Conservation (phyloP, 2,329 filamentous ascomycete species). For the Myriosclerotinia curreyana region DNA sequence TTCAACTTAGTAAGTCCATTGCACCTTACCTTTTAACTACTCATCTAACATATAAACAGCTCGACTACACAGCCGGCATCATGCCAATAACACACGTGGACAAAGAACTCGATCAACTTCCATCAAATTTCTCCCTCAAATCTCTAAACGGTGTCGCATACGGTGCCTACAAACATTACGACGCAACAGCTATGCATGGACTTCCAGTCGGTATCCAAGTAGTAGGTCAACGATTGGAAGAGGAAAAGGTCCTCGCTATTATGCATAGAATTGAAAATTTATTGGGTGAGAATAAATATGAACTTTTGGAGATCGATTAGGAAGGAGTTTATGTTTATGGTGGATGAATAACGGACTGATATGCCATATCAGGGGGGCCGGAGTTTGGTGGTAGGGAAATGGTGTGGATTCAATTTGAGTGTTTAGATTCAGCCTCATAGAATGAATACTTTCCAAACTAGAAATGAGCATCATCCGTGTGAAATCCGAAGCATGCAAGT, state of each 20-base stretch:
- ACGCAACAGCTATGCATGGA: slow-evolving; percentile 79
- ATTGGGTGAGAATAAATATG: slow-evolving; percentile 56
- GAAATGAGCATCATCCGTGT: not conserved
- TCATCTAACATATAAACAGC: slow-evolving; percentile 43
- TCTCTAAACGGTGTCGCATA: slow-evolving; percentile 74
- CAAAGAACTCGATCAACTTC: slow-evolving; percentile 61
- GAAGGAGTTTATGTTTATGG: not conserved
- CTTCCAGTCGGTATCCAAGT: slow-evolving; percentile 71
- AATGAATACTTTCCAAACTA: not conserved
- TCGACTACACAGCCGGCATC: slow-evolving; percentile 83
- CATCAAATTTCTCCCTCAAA: slow-evolving; percentile 56
- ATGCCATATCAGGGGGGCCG: not conserved
- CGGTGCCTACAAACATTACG: slow-evolving; percentile 83
- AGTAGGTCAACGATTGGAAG: slow-evolving; percentile 38
- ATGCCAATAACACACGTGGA: slow-evolving; percentile 86
- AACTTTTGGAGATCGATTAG: slow-evolving; percentile 46
- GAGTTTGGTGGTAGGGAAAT: not conserved
- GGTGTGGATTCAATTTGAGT: not conserved
- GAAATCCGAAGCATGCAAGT: not conserved
- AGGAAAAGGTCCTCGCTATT: slow-evolving; percentile 40
- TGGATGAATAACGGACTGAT: not conserved
- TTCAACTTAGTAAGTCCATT: slow-evolving; percentile 71
- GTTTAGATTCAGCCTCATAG: not conserved
- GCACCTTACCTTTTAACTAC: not conserved
- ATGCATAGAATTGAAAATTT: slow-evolving; percentile 63